These are phyloP conservation scores for Thalia dealbata DNA, from an alignment of 176 grass and related monocot species.

Conservation along the genomic window DNA sequence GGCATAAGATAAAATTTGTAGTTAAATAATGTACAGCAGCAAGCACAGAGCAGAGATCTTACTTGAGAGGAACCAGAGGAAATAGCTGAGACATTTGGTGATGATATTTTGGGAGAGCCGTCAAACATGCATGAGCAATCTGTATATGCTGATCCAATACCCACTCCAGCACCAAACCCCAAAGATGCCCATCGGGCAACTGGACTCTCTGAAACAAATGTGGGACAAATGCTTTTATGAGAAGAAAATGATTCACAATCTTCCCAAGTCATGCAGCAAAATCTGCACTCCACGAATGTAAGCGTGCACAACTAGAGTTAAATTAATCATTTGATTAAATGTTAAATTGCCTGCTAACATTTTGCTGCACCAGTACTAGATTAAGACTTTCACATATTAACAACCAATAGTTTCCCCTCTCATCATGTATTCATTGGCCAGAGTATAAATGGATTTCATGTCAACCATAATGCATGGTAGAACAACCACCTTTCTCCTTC, in stretches of 20 bases:
- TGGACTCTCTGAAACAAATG: conserved; percentile 47
- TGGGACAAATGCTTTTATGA: not conserved
- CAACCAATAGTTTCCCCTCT: too few species aligned
- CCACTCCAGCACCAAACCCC: conserved; percentile 80
- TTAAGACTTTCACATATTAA: not conserved
- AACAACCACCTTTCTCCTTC: not conserved
- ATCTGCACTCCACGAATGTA: not conserved
- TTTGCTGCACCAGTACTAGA: not conserved
- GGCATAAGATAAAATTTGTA: not conserved
- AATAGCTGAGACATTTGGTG: conserved; percentile 36
- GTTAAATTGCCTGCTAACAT: not conserved
- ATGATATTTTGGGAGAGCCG: conserved; percentile 46
- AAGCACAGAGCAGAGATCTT: conserved; percentile 14
- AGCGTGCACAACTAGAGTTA: not conserved
- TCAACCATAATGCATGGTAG: not conserved
- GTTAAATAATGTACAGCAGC: not conserved
- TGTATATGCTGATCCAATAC: conserved; percentile 74
- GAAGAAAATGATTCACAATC: too few species aligned
- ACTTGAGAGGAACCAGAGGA: conserved; percentile 31
- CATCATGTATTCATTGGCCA: too few species aligned
- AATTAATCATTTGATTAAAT: not conserved
- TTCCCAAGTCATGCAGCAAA: too few species aligned
- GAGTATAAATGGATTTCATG: not conserved
- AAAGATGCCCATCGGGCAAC: conserved; percentile 85
- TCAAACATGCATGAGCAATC: conserved; percentile 79